Base-by-base conservation (phyloP, 345 rosid genomes). In the Pistacia vera region DNA sequence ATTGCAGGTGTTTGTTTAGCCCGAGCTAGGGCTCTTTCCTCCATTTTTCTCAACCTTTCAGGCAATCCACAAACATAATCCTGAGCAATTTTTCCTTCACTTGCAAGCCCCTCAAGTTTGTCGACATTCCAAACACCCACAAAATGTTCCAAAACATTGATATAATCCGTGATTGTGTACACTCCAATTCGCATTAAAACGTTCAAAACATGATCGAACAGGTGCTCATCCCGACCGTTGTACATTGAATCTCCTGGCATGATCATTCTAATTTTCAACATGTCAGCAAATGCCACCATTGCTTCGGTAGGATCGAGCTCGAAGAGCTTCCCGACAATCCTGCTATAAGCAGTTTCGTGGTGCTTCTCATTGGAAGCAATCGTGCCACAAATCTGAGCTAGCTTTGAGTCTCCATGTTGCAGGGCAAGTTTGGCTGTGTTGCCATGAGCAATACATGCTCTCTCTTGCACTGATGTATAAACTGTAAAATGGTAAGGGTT, bases 201-300 rank as follows among this genome's bases (percentile, higher is more conserved):
- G 8, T 79, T 13, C 0, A 85, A 81, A 61, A 69, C 81, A 20
- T 84, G 71, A 3, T 79, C 48, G 25, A 84, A 81, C 46, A 81
- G 81, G 9, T 79, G 25, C 12, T 80, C 46, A 41, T 41, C 9
- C 46, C 6, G 46, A 41, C 46, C 46, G 8, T 41, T 8, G 9
- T 41, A 41, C 46, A 41, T 41, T 41, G 46, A 41, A 5, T 41
- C 46, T 7, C 46, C 46, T 1, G 46, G 46, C 46, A 82, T 81
- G n/a, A 83, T 51, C 46, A 84, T 81, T 41, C 81, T 84, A 71
- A 76, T 81, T 85, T 75, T 84, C 87, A 84, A 73, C 87, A 81
- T 84, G 68, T 84, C 79, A 13, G 85, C 87, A 54, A 84, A 79
- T 17, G 46, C 46, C 46, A 41, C 46, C 46, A 41, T 41, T 41